Conservation (phyloP, 352 stramenopile genomes). For the Phytophthora hibernalis region DNA sequence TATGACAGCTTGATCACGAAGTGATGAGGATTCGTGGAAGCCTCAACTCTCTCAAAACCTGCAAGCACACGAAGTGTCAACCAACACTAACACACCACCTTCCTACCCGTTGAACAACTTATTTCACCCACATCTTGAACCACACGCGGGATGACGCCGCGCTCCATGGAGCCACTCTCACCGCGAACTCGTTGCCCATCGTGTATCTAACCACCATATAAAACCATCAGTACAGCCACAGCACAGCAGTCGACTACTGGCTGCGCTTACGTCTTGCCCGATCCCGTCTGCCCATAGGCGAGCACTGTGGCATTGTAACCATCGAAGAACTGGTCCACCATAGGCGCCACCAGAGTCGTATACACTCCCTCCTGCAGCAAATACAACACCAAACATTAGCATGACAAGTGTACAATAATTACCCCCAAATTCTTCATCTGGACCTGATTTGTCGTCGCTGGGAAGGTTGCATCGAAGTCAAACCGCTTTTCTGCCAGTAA, state of each 20-base stretch:
- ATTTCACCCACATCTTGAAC: slow-evolving; percentile 64
- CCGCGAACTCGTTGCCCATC: slow-evolving; percentile 91
- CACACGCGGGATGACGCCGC: slow-evolving; percentile 84
- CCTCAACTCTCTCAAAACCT: slow-evolving; percentile 57
- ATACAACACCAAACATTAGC: not conserved
- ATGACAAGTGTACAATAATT: not conserved
- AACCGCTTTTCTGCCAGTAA: slow-evolving; percentile 53
- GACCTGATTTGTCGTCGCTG: slow-evolving; percentile 36
- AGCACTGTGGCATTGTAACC: slow-evolving; percentile 96
- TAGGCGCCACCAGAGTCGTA: slow-evolving; percentile 52
- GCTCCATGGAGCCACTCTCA: slow-evolving; percentile 37
- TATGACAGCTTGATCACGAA: slow-evolving; percentile 74
- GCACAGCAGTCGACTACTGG: not conserved
- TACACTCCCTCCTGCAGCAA: slow-evolving; percentile 60
- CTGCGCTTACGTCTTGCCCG: slow-evolving; percentile 70
- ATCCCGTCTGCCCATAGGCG: slow-evolving; percentile 95
- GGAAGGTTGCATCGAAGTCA: slow-evolving; percentile 87
- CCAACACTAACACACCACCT: not conserved
- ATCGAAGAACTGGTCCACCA: slow-evolving; percentile 91
- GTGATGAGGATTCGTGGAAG: slow-evolving; percentile 37
- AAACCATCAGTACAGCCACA: not conserved
- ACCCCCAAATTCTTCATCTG: not conserved
- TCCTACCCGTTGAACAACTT: not conserved
- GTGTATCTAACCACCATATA: slow-evolving; percentile 86
- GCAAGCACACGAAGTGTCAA: not conserved